Percentiles rank a stretch among this genome's conserved stretches.
Evolutionary conservation across 257 asterid species (phyloP).

Genomic region (Gardenia jasminoides): DNA sequence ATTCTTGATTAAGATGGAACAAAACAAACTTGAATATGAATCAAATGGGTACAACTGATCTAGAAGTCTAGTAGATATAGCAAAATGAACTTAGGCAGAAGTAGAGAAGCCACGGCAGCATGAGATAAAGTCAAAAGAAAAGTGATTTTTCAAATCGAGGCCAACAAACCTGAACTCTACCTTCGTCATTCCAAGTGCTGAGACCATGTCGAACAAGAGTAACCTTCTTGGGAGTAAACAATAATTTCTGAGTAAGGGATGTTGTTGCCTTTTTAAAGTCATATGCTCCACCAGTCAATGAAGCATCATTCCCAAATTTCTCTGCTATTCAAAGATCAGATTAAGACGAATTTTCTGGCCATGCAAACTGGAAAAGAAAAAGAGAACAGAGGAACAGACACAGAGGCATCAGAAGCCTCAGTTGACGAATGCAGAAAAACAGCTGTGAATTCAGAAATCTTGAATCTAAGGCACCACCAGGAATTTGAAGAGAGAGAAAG

Average conservation of each 20-base stretch:
- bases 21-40: not conserved
- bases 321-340: conserved; percentile 30
- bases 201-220: conserved; percentile 72
- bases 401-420: too few species aligned
- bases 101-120: not conserved
- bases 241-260: conserved; percentile 47
- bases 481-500: not conserved
- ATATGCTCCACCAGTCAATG: conserved; percentile 68
- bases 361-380: not conserved
- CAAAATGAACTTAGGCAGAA: not conserved
- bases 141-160: not conserved
- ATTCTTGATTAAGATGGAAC: not conserved
- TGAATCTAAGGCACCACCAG: not conserved
- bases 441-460: too few species aligned
- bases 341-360: not conserved
- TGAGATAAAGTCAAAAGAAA: not conserved
- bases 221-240: conserved; percentile 69
- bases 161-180: conserved; percentile 68
- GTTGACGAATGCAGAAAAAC: too few species aligned
- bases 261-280: conserved; percentile 61
- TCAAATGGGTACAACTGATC: not conserved
- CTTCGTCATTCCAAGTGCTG: conserved; percentile 80
- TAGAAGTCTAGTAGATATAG: not conserved
- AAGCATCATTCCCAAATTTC: conserved; percentile 31
- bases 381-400: too few species aligned